A percentile compares a stretch with the other conserved stretches of the same genome.
Evolutionary conservation across 345 rosid genomes (phyloP).

Genomic region (Erucastrum elatum): DNA sequence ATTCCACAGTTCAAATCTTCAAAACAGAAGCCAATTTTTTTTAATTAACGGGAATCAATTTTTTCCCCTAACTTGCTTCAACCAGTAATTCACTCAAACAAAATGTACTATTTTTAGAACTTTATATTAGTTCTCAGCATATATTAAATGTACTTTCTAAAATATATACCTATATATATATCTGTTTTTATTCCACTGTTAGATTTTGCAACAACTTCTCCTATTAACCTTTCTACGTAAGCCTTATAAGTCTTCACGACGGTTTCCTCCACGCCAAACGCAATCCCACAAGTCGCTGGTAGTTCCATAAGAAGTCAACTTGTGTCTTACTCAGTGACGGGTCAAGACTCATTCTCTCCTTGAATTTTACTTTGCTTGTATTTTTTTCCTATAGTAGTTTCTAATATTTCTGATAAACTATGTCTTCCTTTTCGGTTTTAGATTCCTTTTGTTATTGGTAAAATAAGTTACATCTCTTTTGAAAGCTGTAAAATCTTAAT

Average conservation of each 20-base stretch:
- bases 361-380: not conserved
- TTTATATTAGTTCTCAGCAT: not conserved
- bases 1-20: conserved; percentile 15
- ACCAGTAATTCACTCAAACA: not conserved
- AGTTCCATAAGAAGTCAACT: not conserved
- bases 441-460: not conserved
- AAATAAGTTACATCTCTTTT: not conserved
- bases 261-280: not conserved
- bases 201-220: not conserved
- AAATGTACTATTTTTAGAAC: not conserved
- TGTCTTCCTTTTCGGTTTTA: not conserved
- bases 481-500: not conserved
- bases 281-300: not conserved
- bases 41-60: too few species aligned
- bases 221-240: not conserved
- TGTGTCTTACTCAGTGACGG: not conserved
- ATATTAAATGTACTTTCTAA: too few species aligned
- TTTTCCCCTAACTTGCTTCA: not conserved
- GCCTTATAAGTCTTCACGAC: not conserved
- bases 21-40: not conserved
- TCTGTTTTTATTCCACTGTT: not conserved
- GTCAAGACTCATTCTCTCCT: not conserved
- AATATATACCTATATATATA: too few species aligned
- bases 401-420: not conserved
- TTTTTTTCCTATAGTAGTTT: not conserved